Evolutionary conservation across 257 asterid species (phyloP).

Genomic region (Solanum paucissectum): DNA sequence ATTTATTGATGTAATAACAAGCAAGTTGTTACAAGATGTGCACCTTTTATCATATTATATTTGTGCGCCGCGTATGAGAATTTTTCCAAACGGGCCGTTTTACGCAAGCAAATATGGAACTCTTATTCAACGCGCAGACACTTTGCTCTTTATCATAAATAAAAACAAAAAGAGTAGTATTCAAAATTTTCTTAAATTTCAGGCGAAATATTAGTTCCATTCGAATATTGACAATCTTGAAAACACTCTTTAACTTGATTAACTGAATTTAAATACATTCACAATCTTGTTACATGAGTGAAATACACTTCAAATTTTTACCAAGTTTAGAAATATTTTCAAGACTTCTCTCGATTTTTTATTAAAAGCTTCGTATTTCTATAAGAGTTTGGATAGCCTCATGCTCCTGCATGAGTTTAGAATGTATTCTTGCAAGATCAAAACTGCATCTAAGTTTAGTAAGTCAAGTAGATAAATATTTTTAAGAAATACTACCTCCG

Average conservation of each 20-base stretch:
- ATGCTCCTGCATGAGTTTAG: no score
- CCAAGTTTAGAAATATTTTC: no score
- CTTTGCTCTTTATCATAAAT: neutral
- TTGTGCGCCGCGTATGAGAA: neutral
- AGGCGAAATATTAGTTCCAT: no score
- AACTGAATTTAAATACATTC: no score
- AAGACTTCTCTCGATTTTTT: fast-evolving
- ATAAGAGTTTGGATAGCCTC: neutral
- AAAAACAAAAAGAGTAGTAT: no score
- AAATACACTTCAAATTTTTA: no score
- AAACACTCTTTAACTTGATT: no score
- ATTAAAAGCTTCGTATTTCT: fast-evolving
- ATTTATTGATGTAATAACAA: neutral
- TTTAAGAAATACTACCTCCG: no score
- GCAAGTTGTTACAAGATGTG: neutral
- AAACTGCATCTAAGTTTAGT: fast-evolving
- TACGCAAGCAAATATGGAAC: neutral
- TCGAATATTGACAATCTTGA: no score
- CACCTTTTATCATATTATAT: neutral
- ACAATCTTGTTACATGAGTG: neutral
- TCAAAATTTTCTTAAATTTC: no score
- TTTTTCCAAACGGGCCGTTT: neutral
- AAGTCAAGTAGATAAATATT: no score
- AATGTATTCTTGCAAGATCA: neutral
- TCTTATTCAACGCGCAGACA: neutral